Base-by-base conservation (phyloP, 2,329 filamentous ascomycete genomes). In the Amylocarpus encephaloides region DNA sequence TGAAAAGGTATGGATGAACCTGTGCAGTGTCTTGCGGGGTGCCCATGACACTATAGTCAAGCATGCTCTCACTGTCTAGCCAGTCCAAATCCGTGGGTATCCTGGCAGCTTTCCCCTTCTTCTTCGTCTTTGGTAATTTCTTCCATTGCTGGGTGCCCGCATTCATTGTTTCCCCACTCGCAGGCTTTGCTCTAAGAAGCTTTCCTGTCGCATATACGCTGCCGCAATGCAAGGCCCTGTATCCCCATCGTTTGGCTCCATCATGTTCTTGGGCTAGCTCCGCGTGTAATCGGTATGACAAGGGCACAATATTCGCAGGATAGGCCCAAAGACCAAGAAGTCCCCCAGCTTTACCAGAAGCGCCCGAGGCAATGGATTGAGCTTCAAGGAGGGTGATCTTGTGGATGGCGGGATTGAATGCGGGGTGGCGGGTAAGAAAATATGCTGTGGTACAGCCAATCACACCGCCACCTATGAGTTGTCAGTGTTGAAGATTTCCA, bases 371-470 rank as follows among this genome's bases (percentile, higher is more conserved):
- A 57, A 97, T 84, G 40, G 83, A 77, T 2, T 82, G 83, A 0
- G 93, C 90, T 73, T 98, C 93, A 48, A 97, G 76, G 29, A 98
- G 75, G 1, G 87, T 95, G 62, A 97, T 85, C 47, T 76, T 83
- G 67, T 95, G 88, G 47, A 80, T 78, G 18, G 78, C 70, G 38
- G 83, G 82, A 66, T 93, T 78, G 71, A 87, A 97, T 29, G 79
- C 82, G 26, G 88, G 83, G 67, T 97, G 91, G 56, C 88, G 83
- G 2, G 90, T 93, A 39, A 97, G 75, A 65, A 84, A 97, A 69
- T 97, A 97, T 51, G 92, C 91, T 5, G 88, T 90, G 44, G 88
- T 93, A 67, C 83, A 86, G 63, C 93, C 93, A 62, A 97, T 95
- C 56, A 97, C 90, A 61, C 92, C 92, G 59, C 90, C 92, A 59